phyloP scores from a whole-genome alignment of 352 stramenopile species.

The Phytophthora brassicae region DNA sequence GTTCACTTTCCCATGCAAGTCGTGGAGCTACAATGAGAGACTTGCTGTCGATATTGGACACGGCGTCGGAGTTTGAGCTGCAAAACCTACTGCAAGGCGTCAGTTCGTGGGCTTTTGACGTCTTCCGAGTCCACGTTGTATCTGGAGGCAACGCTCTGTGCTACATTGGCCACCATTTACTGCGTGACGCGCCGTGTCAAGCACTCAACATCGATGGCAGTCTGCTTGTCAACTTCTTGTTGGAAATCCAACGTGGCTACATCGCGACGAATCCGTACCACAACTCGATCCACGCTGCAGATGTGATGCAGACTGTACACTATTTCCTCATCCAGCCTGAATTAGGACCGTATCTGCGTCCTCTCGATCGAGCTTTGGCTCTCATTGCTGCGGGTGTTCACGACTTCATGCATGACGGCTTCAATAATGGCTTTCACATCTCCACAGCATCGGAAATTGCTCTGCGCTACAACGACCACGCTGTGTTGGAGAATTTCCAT shows the following conservation, averaged over 20 bases:
- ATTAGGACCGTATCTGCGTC: constrained; percentile 70
- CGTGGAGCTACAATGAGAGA: constrained; percentile 67
- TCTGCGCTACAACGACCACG: constrained; percentile 88
- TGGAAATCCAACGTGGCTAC: constrained; percentile 86
- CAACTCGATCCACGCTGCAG: constrained; percentile 87
- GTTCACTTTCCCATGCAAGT: constrained; percentile 20
- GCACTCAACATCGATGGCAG: constrained; percentile 64
- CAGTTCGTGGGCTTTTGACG: constrained; percentile 72
- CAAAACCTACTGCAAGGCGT: constrained; percentile 63
- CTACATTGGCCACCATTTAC: constrained; percentile 76
- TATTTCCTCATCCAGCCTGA: constrained; percentile 84
- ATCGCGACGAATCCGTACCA: constrained; percentile 86
- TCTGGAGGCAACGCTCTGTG: constrained; percentile 74
- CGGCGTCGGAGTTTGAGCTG: constrained; percentile 65
- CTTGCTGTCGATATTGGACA: constrained; percentile 56
- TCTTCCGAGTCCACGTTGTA: constrained; percentile 72
- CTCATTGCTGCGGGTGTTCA: constrained; percentile 85
- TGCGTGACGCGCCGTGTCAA: constrained; percentile 60
- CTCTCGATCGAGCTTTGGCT: constrained; percentile 69
- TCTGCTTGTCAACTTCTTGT: constrained; percentile 71
- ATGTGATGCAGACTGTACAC: constrained; percentile 89
- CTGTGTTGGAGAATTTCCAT: constrained; percentile 89
- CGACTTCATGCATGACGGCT: constrained; percentile 90
- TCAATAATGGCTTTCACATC: constrained; percentile 92
- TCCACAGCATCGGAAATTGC: constrained; percentile 85